Evolutionary conservation across 305 asterid species (phyloP).

Genomic region (Rubia peregrina): DNA sequence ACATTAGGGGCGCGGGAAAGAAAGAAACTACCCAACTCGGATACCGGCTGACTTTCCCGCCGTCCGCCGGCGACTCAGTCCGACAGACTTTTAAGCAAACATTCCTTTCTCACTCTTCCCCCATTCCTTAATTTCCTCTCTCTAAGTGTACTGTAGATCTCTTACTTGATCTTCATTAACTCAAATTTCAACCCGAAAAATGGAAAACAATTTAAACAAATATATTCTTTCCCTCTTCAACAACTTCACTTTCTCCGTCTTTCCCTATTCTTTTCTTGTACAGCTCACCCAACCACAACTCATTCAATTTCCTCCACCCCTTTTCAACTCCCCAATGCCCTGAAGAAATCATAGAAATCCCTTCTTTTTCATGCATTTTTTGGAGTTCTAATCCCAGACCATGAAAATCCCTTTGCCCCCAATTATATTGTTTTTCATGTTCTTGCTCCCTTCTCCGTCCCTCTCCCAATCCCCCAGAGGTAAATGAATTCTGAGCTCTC

Average conservation of each 20-base stretch:
- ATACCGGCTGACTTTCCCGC: slow-evolving; percentile 1
- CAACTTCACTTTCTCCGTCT: slow-evolving; percentile 11
- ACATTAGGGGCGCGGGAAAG: neutral
- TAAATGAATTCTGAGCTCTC: neutral
- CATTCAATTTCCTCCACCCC: slow-evolving; percentile 7
- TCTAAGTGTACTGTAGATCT: neutral
- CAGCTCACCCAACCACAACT: slow-evolving; percentile 8
- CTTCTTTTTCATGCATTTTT: neutral
- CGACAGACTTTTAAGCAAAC: neutral
- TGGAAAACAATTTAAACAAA: neutral
- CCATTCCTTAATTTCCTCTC: neutral
- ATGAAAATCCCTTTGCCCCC: slow-evolving; percentile 10
- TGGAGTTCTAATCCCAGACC: neutral
- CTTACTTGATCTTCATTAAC: slow-evolving; percentile 7
- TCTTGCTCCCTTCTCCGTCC: neutral
- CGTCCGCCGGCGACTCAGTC: neutral
- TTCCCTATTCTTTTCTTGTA: slow-evolving; percentile 4
- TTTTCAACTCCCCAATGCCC: neutral
- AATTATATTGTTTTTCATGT: neutral
- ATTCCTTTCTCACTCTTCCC: neutral
- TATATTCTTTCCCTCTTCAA: slow-evolving; percentile 9
- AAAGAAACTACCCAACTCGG: neutral
- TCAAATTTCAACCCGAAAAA: neutral
- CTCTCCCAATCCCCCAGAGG: slow-evolving; percentile 12
- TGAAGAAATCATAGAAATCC: neutral